Base-by-base conservation (phyloP, 1,139 yeast species). In the Blastobotrys raffinosifermentans region DNA sequence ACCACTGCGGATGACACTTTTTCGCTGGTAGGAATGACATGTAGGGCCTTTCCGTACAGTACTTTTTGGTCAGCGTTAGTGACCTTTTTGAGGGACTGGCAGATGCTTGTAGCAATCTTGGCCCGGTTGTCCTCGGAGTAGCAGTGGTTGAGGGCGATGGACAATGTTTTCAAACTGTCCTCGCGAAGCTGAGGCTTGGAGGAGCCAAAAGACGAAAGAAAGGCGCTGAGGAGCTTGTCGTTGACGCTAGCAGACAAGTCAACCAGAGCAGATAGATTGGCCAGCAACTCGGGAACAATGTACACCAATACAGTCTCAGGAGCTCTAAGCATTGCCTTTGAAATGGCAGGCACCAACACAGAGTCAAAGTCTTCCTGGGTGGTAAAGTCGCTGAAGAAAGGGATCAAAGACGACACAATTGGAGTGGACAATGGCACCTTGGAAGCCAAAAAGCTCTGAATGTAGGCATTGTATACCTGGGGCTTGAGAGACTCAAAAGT, bases 261-360 rank as follows among this genome's bases (percentile, higher is more conserved):
- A 26, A 68, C 50, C 14, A 53, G 49, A 1, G 55, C 45, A 4
- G 65, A 44, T 11, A 77, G 44, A 22, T 66, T 56, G 2, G 49
- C 39, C 35, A 77, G 64, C 17, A 84, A 54, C 2, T 67, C 61
- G 0, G 81, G 79, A 15, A 76, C 54, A 11, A 80, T 61, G 22
- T 65, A 52, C 5, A 71, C 70, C 46, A 84, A 72, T 0, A 86
- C 73, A 25, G 68, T 62, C 55, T 87, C 97, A 0, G 96, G 83
- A 2, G 95, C 77, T 57, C 96, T 74, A 52, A 91, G 67, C 35
- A 82, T 70, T 1, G 93, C 74, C 55, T 84, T 87, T 48, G 85
- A 91, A 35, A 89, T 55, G 13, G 72, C 67, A 2, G 94, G 86
- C 7, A 80, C 55, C 13, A 86, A 47, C 3, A 51, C 39, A 0